phyloP scores from a whole-genome alignment of 805 yeast genomes.

The Candida yuanshanica region DNA sequence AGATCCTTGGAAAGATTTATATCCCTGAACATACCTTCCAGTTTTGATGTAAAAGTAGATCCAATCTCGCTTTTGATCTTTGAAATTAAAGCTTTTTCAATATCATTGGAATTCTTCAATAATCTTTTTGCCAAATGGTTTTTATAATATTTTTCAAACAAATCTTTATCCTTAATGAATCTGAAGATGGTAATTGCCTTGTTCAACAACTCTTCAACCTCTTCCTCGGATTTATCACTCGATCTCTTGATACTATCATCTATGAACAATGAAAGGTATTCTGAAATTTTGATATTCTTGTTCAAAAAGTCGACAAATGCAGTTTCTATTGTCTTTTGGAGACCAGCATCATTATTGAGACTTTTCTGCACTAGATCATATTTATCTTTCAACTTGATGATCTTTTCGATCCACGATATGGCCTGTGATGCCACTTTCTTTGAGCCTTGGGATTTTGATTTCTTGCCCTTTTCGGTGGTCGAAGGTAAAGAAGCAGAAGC shows the following conservation, averaged over 20 bases:
- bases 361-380: conserved; percentile 41
- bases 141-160: conserved; percentile 79
- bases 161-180: conserved; percentile 73
- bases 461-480: conserved; percentile 6
- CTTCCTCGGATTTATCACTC: conserved; percentile 41
- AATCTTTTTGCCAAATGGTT: conserved; percentile 82
- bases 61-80: conserved; percentile 75
- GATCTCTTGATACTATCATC: conserved; percentile 52
- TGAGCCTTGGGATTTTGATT: conserved; percentile 13
- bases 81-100: conserved; percentile 64
- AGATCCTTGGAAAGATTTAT: conserved; percentile 52
- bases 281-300: conserved; percentile 40
- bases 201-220: conserved; percentile 40
- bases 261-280: conserved; percentile 49
- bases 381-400: conserved; percentile 46
- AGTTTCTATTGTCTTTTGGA: conserved; percentile 51
- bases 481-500: too few relatives aligned
- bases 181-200: conserved; percentile 59
- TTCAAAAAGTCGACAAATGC: conserved; percentile 62
- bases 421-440: conserved; percentile 42
- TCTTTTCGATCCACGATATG: conserved; percentile 58
- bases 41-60: conserved; percentile 66
- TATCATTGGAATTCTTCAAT: conserved; percentile 46
- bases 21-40: conserved; percentile 86
- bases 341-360: conserved; percentile 39